Base-by-base conservation (phyloP, 495 filamentous ascomycete species). In the Stereocaulon alpinum region DNA sequence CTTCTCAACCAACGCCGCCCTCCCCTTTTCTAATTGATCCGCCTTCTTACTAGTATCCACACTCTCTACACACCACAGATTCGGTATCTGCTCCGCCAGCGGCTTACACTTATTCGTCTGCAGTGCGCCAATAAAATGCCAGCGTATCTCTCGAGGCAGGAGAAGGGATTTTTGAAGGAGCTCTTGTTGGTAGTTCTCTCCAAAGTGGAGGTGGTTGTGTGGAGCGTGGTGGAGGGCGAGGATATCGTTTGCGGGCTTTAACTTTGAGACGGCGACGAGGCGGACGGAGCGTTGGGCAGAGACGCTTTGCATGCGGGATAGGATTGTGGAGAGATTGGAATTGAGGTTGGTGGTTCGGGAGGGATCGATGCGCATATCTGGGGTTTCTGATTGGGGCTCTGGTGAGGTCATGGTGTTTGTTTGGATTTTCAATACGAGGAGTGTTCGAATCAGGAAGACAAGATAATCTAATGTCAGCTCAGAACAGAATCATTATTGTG, bases 141-240 rank as follows among this genome's bases (percentile, higher is more conserved):
- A 98, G 56, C 80, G 77, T 57, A 98, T 87, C n/a, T 69, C 65
- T 0, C 87, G 83, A 0, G 93, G 93, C 6, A 97, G 81, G 20
- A 90, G 66, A 11, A 79, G 75, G 12, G 91, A 86, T 73, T 98
- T 98, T 70, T 92, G 83, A 52, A 81, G 74, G 44, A 98, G 83
- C 69, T 98, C 93, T 73, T 96, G 91, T 15, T 87, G 79, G 76
- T 98, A 98, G 75, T 98, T 98, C 73, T 98, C 93, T 62, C 93
- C 93, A 71, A 96, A 96, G 72, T 97, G 90, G 53, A 76, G 64
- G 44, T 95, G 91, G 0, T 32, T 50, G 32, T 57, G 68, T 0
- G 78, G 76, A 1, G 78, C 65, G 59, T 82, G 74, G 74, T 94
- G 86, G 3, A 98, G 79, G 52, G 88, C 83, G 44, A 95, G 77